Conservation (phyloP, 2,329 filamentous ascomycete genomes). For the Fusarium palustre region DNA sequence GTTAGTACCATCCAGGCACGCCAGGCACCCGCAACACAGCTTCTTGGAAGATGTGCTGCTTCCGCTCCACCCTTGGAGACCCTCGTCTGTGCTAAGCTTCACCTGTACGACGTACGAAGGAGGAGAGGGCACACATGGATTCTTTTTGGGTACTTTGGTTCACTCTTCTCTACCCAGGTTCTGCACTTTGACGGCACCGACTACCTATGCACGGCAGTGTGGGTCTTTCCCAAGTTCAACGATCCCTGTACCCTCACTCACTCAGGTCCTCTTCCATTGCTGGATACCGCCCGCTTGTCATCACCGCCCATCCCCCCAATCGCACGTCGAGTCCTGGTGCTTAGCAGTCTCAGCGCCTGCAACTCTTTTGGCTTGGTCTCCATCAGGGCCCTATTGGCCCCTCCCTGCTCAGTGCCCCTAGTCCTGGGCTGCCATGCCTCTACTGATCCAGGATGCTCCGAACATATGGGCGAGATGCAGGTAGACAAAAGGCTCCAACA, state of each 20-base stretch:
- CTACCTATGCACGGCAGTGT: constrained; percentile 31
- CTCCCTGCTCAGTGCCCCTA: constrained; percentile 33
- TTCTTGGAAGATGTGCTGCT: constrained; percentile 23
- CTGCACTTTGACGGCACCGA: constrained; percentile 32
- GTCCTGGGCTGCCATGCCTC: constrained; percentile 38
- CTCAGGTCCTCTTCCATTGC: constrained; percentile 25
- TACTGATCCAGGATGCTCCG: constrained; percentile 39
- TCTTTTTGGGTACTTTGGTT: constrained; percentile 32
- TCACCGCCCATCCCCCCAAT: constrained; percentile 43
- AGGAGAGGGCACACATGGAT: not conserved
- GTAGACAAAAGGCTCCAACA: constrained; percentile 33
- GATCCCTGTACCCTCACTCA: constrained; percentile 32
- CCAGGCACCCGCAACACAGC: not conserved
- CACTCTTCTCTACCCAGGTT: constrained; percentile 18
- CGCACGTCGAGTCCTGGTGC: constrained; percentile 34
- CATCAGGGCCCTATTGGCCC: constrained; percentile 42
- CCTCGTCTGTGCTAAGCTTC: constrained; percentile 37
- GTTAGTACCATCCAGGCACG: not conserved
- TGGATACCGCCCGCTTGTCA: constrained; percentile 44
- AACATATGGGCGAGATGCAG: constrained; percentile 45
- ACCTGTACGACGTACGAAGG: constrained; percentile 23
- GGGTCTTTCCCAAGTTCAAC: constrained; percentile 34
- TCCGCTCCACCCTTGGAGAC: constrained; percentile 28
- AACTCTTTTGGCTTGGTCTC: constrained; percentile 31
- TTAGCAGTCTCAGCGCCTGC: constrained; percentile 38